A percentile compares a stretch with the other conserved stretches of the same genome.
Conservation (phyloP, 305 asterid genomes). For the Rubia balearica region DNA sequence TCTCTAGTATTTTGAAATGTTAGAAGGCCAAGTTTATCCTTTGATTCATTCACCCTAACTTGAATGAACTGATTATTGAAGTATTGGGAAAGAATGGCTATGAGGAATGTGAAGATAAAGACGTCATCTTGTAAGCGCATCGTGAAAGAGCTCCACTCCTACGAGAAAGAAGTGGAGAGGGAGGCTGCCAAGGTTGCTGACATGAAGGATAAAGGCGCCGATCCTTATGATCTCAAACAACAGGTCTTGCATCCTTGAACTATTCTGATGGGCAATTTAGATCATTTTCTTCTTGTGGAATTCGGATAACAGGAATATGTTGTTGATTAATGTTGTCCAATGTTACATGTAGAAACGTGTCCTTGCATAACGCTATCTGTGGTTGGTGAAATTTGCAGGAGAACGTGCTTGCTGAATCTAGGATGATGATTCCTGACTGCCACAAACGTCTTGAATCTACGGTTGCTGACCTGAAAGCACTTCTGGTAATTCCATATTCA, state of each 20-base stretch:
- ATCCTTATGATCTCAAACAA: slow-evolving; percentile 82
- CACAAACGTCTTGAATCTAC: slow-evolving; percentile 76
- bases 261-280: background rate
- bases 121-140: slow-evolving; percentile 74
- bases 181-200: slow-evolving; percentile 81
- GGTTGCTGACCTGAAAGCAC: slow-evolving; percentile 56
- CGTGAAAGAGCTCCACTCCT: slow-evolving; percentile 73
- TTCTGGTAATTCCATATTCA: slow-evolving; percentile 35
- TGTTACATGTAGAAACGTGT: background rate
- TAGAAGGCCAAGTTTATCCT: too few species aligned
- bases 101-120: slow-evolving; percentile 78
- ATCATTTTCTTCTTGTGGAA: background rate
- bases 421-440: slow-evolving; percentile 96
- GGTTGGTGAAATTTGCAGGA: slow-evolving; percentile 38
- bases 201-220: slow-evolving; percentile 71
- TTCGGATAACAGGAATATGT: background rate
- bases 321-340: background rate
- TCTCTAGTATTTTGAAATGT: too few species aligned
- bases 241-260: slow-evolving; percentile 35
- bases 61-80: background rate
- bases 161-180: slow-evolving; percentile 74
- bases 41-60: background rate
- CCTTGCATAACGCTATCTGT: slow-evolving; percentile 1
- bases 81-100: slow-evolving; percentile 22
- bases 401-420: slow-evolving; percentile 81